Percentiles rank a stretch among this genome's conserved stretches.
These are phyloP conservation scores for Diaporthe citri DNA, from an alignment of 2,329 filamentous ascomycete species.

Conservation along the genomic window DNA sequence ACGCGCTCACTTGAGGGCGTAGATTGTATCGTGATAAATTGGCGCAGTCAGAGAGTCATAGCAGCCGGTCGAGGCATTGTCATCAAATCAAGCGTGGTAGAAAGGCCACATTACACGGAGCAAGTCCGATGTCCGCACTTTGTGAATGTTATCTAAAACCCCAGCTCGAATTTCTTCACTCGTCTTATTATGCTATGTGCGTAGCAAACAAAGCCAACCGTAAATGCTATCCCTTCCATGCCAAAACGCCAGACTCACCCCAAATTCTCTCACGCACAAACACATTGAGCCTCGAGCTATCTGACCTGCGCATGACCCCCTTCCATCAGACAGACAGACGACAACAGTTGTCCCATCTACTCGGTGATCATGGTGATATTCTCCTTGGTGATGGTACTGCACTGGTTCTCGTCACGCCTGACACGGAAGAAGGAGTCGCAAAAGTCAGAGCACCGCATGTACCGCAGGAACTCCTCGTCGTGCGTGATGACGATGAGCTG, in stretches of 20 bases:
- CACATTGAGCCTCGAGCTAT: neutral
- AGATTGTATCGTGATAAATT: neutral
- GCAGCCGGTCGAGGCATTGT: neutral
- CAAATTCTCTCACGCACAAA: neutral
- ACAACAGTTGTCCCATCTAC: neutral
- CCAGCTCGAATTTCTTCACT: neutral
- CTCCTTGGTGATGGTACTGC: slow-evolving; percentile 84
- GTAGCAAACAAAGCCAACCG: neutral
- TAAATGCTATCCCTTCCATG: slow-evolving; percentile 1
- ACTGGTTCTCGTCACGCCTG: slow-evolving; percentile 84
- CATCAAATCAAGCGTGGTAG: neutral
- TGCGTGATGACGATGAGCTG: slow-evolving; percentile 99
- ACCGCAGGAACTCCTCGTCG: slow-evolving; percentile 93
- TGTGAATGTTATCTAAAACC: neutral
- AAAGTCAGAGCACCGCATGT: slow-evolving; percentile 96
- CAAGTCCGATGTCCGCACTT: neutral
- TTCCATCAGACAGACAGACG: neutral
- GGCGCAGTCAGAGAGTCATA: neutral
- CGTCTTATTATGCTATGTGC: neutral
- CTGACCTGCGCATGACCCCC: neutral
- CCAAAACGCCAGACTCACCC: slow-evolving; percentile 8
- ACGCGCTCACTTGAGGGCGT: neutral
- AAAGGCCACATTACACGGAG: neutral
- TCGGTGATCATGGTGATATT: slow-evolving; percentile 66
- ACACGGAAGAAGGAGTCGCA: slow-evolving; percentile 93